phyloP scores from a whole-genome alignment of 768 basidiomycete species.

The Tephrocybe rancida region DNA sequence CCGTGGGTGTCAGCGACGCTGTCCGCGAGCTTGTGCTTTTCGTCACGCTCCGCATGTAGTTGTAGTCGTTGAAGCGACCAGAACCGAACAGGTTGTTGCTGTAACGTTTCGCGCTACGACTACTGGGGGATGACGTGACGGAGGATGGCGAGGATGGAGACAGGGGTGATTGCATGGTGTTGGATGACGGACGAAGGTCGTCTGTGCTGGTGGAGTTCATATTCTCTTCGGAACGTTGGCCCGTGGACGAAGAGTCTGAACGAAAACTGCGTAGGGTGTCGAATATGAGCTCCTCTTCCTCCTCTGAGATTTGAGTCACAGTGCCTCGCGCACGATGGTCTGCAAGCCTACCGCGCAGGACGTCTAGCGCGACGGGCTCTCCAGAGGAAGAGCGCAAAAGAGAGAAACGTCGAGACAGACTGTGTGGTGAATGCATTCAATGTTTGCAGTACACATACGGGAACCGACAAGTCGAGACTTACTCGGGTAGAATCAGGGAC shows the following conservation, averaged over 20 bases:
- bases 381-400: constrained; percentile 72
- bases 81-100: constrained; percentile 90
- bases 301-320: constrained; percentile 71
- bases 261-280: constrained; percentile 63
- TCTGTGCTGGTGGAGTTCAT: constrained; percentile 25
- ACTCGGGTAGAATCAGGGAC: constrained; percentile 86
- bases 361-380: constrained; percentile 65
- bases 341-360: constrained; percentile 67
- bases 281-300: constrained; percentile 84
- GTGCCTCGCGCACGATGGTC: constrained; percentile 75
- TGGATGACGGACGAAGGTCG: constrained; percentile 33
- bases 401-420: constrained; percentile 82
- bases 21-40: constrained; percentile 45
- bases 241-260: constrained; percentile 28
- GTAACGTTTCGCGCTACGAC: constrained; percentile 66
- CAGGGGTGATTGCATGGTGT: constrained; percentile 36
- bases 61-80: constrained; percentile 74
- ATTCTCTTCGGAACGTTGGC: constrained; percentile 38
- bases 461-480: constrained; percentile 32
- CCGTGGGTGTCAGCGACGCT: constrained; percentile 52
- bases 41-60: constrained; percentile 61
- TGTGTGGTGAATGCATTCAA: constrained; percentile 33
- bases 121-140: constrained; percentile 46
- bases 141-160: constrained; percentile 24
- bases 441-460: constrained; percentile 12